phyloP scores from a whole-genome alignment of 306 rosid genomes.

The Trichosanthes truncata region DNA sequence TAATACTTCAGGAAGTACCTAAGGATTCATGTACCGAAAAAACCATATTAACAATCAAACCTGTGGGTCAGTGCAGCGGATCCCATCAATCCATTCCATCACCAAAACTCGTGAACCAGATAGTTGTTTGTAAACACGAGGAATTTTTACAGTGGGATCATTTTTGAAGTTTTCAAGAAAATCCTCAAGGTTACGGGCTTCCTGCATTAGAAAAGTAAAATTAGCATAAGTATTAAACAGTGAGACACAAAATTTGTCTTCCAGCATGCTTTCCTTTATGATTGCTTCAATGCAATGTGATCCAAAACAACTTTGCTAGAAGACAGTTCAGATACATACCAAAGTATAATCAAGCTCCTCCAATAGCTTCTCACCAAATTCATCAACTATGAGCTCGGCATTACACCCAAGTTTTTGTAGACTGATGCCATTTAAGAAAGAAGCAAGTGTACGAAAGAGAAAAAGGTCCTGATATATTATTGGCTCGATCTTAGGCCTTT shows the following conservation, averaged over 20 bases:
- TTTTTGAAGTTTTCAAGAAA: slow-evolving; percentile 83
- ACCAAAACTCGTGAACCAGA: slow-evolving; percentile 85
- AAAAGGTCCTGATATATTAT: slow-evolving; percentile 91
- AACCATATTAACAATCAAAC: slow-evolving; percentile 32
- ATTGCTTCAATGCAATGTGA: neutral
- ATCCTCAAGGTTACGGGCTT: slow-evolving; percentile 94
- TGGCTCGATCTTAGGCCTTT: slow-evolving; percentile 93
- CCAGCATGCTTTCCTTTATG: neutral
- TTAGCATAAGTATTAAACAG: neutral
- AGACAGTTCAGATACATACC: slow-evolving; percentile 46
- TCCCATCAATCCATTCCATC: slow-evolving; percentile 99
- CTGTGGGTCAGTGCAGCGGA: slow-evolving; percentile 92
- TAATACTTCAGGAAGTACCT: slow-evolving; percentile 9
- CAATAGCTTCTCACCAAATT: slow-evolving; percentile 97
- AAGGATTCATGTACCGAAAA: slow-evolving; percentile 1
- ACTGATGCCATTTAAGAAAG: slow-evolving; percentile 82
- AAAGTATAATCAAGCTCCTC: slow-evolving; percentile 98
- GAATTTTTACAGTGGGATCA: slow-evolving; percentile 95
- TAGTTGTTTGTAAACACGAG: slow-evolving; percentile 68
- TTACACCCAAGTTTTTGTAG: slow-evolving; percentile 91
- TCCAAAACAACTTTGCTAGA: neutral
- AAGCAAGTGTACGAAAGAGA: slow-evolving; percentile 88
- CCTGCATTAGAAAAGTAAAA: slow-evolving; percentile 44
- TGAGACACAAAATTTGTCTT: neutral
- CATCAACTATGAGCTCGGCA: slow-evolving; percentile 98